These are phyloP conservation scores for Ceriops tagal DNA, from an alignment of 345 rosid species.

Conservation along the genomic window DNA sequence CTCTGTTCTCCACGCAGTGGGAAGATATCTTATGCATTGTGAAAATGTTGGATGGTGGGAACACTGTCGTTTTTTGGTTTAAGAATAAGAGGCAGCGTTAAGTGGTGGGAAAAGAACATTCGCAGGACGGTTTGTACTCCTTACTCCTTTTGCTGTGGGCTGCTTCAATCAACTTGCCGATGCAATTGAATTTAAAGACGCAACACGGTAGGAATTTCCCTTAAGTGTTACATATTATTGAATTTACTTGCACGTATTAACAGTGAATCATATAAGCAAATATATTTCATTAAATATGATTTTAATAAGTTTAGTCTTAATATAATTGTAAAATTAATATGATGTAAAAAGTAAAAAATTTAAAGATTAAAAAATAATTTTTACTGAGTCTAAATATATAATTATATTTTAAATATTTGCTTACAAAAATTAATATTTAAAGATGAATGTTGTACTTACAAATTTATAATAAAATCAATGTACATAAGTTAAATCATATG, in stretches of 20 bases:
- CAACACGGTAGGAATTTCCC: conserved; percentile 9
- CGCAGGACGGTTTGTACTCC: conserved; percentile 13
- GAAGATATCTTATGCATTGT: conserved; percentile 31
- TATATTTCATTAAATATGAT: not conserved
- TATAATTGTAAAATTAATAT: too few species aligned
- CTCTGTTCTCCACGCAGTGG: conserved; percentile 23
- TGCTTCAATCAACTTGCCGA: conserved; percentile 21
- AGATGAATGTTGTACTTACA: too few species aligned
- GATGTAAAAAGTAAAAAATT: too few species aligned
- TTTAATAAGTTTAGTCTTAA: too few species aligned
- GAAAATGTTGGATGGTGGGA: conserved; percentile 39
- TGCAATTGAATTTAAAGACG: conserved; percentile 1
- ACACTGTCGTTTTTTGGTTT: conserved; percentile 29
- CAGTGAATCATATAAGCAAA: not conserved
- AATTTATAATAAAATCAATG: too few species aligned
- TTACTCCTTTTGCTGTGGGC: conserved; percentile 33
- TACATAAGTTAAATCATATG: too few species aligned
- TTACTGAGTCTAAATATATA: too few species aligned
- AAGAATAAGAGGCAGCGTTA: conserved; percentile 44
- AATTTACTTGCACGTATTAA: not conserved
- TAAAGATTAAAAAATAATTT: too few species aligned
- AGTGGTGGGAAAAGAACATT: conserved; percentile 31
- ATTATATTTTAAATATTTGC: too few species aligned
- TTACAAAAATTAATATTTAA: too few species aligned
- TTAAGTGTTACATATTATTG: not conserved